Percentiles rank a stretch among this genome's conserved stretches.
Conservation (phyloP, 495 filamentous ascomycete genomes). For the Lophiotrema nucula region DNA sequence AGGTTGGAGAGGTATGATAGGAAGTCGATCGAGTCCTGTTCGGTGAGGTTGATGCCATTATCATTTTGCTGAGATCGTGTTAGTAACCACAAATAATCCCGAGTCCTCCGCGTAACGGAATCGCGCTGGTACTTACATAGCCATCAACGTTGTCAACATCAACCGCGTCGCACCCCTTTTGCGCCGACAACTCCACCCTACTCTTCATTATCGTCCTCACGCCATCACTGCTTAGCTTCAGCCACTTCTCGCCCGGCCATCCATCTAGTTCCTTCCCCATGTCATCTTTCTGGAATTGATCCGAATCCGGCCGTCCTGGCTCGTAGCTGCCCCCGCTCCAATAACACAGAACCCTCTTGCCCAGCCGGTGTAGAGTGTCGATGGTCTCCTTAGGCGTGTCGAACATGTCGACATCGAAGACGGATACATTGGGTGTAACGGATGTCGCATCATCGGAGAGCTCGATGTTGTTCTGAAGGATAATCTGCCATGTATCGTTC, state of each 20-base stretch:
- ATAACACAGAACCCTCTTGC: constrained; percentile 68
- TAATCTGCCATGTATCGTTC: constrained; percentile 51
- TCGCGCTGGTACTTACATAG: constrained; percentile 43
- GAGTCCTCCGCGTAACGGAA: not conserved
- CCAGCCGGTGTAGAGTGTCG: constrained; percentile 46
- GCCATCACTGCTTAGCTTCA: constrained; percentile 55
- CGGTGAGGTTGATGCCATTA: constrained; percentile 57
- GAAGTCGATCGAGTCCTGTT: constrained; percentile 55
- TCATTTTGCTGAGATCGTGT: constrained; percentile 39
- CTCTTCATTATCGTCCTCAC: constrained; percentile 62
- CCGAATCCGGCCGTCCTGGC: constrained; percentile 56
- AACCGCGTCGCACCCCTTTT: constrained; percentile 67
- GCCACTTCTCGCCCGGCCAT: constrained; percentile 68
- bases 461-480: constrained; percentile 45
- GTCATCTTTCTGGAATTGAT: constrained; percentile 52
- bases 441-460: constrained; percentile 47
- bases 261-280: constrained; percentile 55
- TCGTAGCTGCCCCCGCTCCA: constrained; percentile 69
- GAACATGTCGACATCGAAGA: constrained; percentile 67
- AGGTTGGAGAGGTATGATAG: constrained; percentile 58
- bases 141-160: constrained; percentile 74
- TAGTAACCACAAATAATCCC: not conserved
- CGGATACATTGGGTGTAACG: constrained; percentile 41
- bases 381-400: constrained; percentile 50
- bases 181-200: constrained; percentile 55